phyloP scores from a whole-genome alignment of 2,329 filamentous ascomycete genomes.

The Aspergillus fumigatiaffinis region DNA sequence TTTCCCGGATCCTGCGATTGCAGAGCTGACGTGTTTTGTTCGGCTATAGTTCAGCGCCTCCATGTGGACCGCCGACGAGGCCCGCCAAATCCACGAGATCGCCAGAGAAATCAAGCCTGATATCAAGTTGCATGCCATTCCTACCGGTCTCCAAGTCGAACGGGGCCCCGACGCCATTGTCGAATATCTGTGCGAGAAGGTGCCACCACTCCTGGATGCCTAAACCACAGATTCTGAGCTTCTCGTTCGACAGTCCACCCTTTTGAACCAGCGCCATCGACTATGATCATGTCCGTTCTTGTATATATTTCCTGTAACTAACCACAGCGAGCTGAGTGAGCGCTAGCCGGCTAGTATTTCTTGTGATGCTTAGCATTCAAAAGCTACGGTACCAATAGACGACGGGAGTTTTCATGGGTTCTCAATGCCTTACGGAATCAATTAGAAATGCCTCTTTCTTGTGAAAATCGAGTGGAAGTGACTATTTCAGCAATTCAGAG shows the following conservation, averaged over 20 bases:
- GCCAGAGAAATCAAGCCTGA: slow-evolving; percentile 34
- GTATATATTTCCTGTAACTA: background rate
- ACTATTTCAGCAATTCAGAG: no score
- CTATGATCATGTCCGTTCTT: background rate
- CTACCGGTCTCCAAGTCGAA: slow-evolving; percentile 41
- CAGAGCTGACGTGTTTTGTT: slow-evolving; percentile 5
- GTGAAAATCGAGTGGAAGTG: no score
- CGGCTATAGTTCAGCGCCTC: slow-evolving; percentile 56
- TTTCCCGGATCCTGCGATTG: background rate
- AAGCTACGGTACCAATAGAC: background rate
- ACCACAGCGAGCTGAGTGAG: no score
- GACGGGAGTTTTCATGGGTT: background rate
- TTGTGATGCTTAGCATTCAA: background rate
- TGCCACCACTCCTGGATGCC: slow-evolving; percentile 36
- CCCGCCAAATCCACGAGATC: slow-evolving; percentile 35
- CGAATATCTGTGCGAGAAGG: slow-evolving; percentile 39
- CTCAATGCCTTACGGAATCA: background rate
- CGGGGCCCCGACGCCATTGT: slow-evolving; percentile 41
- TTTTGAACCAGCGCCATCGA: background rate
- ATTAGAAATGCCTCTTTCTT: no score
- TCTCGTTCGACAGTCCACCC: background rate
- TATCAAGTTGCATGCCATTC: slow-evolving; percentile 43
- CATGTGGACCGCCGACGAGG: slow-evolving; percentile 50
- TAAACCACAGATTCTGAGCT: slow-evolving; percentile 6
- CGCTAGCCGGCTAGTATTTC: no score